Base-by-base conservation (phyloP, 1,139 yeast species). In the Magnusiomyces fungicola region DNA sequence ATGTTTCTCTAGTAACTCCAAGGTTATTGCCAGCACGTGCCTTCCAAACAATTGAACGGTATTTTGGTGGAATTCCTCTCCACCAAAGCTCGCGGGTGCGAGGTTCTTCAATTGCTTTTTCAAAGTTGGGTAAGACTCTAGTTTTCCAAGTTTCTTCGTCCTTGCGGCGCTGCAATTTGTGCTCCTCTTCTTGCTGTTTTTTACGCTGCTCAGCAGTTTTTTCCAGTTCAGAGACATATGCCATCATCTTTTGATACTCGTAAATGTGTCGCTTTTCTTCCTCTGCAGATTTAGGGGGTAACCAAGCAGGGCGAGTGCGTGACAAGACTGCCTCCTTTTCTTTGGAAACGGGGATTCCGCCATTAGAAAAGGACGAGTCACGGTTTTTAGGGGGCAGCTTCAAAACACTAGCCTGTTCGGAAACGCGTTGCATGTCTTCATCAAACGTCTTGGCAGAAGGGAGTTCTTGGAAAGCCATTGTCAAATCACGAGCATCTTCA, bases 231-330 rank as follows among this genome's bases (percentile, higher is more conserved):
- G 61, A 60, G 48, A 83, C 81, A n/a, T 67, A 65, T 47, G 70
- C 69, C 48, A 82, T 65, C 48, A 83, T 60, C 39, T 65, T 60
- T 51, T 79, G 77, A 46, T 77, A 80, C 60, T 81, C 82, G 43
- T 66, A 67, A 50, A 78, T 70, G 61, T 83, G 92, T 53, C 73
- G 75, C 42, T 63, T 54, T 42, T 76, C 76, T 58, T 83, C 90
- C 23, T 67, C 65, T 12, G 67, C 61, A 22, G 76, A 66, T 62
- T 83, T 83, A 29, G 89, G 88, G 1, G 92, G 90, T 39, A 83
- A 65, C 70, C 81, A 78, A 0, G 75, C 66, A 16, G 86, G 90
- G 46, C 92, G 69, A 0, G 89, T 81, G 32, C 71, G 69, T 0
- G 81, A 64, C 30, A 73, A 33, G 21, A 33, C 46, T 53, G 69